phyloP scores from a whole-genome alignment of 495 filamentous ascomycete species.

The Penicillium coffeae region DNA sequence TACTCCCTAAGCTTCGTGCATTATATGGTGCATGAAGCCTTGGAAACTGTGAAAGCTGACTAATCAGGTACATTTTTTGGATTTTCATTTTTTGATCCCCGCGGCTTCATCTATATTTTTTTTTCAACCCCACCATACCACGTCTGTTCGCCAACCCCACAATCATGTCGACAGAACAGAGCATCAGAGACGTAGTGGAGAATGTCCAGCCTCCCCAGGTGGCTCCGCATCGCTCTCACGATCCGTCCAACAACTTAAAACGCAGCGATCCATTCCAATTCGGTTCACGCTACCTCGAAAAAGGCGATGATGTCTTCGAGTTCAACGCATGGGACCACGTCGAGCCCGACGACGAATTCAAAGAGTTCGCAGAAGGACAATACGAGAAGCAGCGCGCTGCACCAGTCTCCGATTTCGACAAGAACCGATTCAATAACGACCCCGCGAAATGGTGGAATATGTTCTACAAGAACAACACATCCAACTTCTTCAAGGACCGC shows the following conservation, averaged over 20 bases:
- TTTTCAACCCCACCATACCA: background rate
- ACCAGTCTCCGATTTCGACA: conserved; percentile 85
- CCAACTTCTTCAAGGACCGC: conserved; percentile 97
- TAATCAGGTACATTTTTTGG: conserved; percentile 15
- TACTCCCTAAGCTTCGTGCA: too few species aligned
- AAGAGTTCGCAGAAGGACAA: conserved; percentile 74
- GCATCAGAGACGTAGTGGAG: conserved; percentile 32
- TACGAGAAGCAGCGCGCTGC: conserved; percentile 74
- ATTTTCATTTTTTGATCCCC: conserved; percentile 5
- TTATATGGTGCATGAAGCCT: too few species aligned
- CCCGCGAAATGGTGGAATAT: conserved; percentile 95
- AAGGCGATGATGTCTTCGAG: conserved; percentile 82
- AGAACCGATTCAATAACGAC: conserved; percentile 76
- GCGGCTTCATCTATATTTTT: background rate
- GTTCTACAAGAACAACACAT: conserved; percentile 92
- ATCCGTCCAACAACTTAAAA: conserved; percentile 62
- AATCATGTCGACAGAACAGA: conserved; percentile 21
- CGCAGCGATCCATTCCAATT: conserved; percentile 90
- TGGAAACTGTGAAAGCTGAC: too few species aligned
- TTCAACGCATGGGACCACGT: conserved; percentile 99
- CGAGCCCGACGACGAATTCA: conserved; percentile 75
- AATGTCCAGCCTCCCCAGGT: conserved; percentile 43
- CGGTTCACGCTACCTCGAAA: conserved; percentile 77
- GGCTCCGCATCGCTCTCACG: conserved; percentile 47
- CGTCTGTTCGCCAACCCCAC: background rate